These are phyloP conservation scores for Penicillium manginii DNA, from an alignment of 495 filamentous ascomycete species.

Conservation along the genomic window DNA sequence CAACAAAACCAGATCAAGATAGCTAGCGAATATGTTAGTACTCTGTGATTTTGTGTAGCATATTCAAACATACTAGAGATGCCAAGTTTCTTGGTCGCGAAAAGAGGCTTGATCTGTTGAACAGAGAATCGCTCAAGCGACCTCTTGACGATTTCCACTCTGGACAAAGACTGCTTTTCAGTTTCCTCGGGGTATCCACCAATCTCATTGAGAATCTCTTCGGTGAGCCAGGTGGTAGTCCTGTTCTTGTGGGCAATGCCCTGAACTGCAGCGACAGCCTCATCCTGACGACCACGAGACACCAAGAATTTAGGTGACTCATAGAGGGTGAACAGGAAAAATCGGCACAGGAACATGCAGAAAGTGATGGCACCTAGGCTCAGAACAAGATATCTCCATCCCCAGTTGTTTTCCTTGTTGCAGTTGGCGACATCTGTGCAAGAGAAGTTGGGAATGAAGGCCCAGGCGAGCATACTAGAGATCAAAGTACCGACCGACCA, in stretches of 20 bases:
- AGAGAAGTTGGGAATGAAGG: constrained; percentile 49
- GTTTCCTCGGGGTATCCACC: constrained; percentile 42
- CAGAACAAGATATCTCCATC: constrained; percentile 75
- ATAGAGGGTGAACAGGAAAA: constrained; percentile 52
- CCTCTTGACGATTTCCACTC: constrained; percentile 45
- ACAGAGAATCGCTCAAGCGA: constrained; percentile 51
- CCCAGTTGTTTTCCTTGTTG: constrained; percentile 61
- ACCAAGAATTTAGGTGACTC: constrained; percentile 78
- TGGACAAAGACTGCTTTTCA: constrained; percentile 36
- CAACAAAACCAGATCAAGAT: constrained; percentile 50
- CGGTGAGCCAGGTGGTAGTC: constrained; percentile 51
- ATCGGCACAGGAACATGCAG: constrained; percentile 63
- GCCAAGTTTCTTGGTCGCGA: constrained; percentile 46
- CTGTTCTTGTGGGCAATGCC: constrained; percentile 51
- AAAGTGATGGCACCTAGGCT: constrained; percentile 69
- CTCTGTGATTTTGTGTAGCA: neutral
- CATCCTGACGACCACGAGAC: constrained; percentile 62
- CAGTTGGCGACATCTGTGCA: constrained; percentile 47
- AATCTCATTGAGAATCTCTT: constrained; percentile 49
- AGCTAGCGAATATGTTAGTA: constrained; percentile 19
- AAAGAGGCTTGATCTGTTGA: constrained; percentile 51
- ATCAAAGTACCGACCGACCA: constrained; percentile 59
- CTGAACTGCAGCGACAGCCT: constrained; percentile 67
- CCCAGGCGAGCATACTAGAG: constrained; percentile 54
- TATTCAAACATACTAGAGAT: constrained; percentile 33